Base-by-base conservation (phyloP, 2,329 filamentous ascomycete species). In the Helotiales sp. region DNA sequence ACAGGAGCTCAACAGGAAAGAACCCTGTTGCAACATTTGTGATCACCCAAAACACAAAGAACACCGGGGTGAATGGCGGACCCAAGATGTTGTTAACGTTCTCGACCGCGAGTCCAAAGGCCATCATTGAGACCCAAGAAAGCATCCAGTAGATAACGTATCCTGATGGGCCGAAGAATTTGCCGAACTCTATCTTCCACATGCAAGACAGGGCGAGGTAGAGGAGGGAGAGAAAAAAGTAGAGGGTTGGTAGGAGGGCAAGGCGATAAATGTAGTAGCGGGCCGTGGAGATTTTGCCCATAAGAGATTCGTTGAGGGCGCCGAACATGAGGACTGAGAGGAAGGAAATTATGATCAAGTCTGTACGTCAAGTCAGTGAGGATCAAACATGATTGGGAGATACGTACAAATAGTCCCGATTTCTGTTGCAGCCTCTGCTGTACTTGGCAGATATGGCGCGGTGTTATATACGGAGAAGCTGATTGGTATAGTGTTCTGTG, bases 11-110 rank as follows among this genome's bases (percentile, higher is more conserved):
- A 3, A 62, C 48, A 12, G 60, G 60, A 25, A 54, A 64, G 55
- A 64, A 64, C 0, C 62, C 62, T 1, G 62, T 61, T 1, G 62
- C 52, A 5, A 63, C 62, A 17, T 64, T 64, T 2, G 57, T 54
- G 34, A 64, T 63, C 22, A 64, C 62, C 60, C 62, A 62, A 33
- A 63, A 63, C 7, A 64, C 58, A 42, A 64, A 64, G 36, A 64
- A 64, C 1, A 63, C 58, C 9, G 62, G 60, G 0, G 62, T 64
- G 40, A 63, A 59, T 7, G 62, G 62, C 15, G 55, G 57, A 5
- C 62, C 62, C 2, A 63, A 48, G 19, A 64, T 8, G 25, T 63
- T 64, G 33, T 64, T 59, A 9, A 61, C 30, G 38, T 64, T 63
- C 36, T 63, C 62, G 25, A 64, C 55, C 13, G 51, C 56, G n/a